These are phyloP conservation scores for Moelleriella libera DNA, from an alignment of 2,329 filamentous ascomycete species.

Conservation along the genomic window DNA sequence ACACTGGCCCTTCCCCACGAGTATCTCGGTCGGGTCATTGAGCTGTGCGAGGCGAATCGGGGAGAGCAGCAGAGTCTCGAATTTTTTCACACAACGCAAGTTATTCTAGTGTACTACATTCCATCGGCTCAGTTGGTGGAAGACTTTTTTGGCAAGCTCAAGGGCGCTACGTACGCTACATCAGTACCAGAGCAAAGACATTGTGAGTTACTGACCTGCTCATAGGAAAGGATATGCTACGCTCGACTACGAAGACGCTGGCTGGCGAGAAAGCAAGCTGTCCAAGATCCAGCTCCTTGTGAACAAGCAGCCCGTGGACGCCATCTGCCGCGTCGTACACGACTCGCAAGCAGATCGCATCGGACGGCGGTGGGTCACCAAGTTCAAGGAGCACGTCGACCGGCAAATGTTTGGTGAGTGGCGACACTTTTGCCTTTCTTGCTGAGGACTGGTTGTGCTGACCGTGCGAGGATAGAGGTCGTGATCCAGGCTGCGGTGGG, in stretches of 20 bases:
- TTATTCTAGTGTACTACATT: conserved; percentile 85
- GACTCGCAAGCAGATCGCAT: conserved; percentile 65
- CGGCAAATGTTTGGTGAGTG: conserved; percentile 69
- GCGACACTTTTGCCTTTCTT: neutral
- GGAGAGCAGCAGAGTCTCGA: conserved; percentile 78
- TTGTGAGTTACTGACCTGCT: neutral
- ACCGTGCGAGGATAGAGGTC: conserved; percentile 42
- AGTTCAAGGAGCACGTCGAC: conserved; percentile 95
- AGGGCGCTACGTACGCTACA: conserved; percentile 52
- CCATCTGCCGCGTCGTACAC: conserved; percentile 83
- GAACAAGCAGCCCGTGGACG: conserved; percentile 87
- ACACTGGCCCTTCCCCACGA: conserved; percentile 89
- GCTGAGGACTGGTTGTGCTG: neutral
- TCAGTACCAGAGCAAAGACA: neutral
- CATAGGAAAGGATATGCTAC: conserved; percentile 75
- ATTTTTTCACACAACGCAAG: conserved; percentile 84
- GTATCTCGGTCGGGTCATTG: conserved; percentile 87
- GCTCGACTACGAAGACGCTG: conserved; percentile 91
- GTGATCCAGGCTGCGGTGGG: conserved; percentile 86
- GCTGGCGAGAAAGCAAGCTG: conserved; percentile 66
- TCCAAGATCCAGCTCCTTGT: conserved; percentile 87
- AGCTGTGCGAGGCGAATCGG: conserved; percentile 81
- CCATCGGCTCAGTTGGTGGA: conserved; percentile 85
- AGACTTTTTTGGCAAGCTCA: conserved; percentile 93
- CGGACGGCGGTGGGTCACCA: conserved; percentile 77